Evolutionary conservation across 352 stramenopile genomes (phyloP), one percentile per base, ranked within the genome.

Genomic region (Stephanocyclus meneghinianus): DNA sequence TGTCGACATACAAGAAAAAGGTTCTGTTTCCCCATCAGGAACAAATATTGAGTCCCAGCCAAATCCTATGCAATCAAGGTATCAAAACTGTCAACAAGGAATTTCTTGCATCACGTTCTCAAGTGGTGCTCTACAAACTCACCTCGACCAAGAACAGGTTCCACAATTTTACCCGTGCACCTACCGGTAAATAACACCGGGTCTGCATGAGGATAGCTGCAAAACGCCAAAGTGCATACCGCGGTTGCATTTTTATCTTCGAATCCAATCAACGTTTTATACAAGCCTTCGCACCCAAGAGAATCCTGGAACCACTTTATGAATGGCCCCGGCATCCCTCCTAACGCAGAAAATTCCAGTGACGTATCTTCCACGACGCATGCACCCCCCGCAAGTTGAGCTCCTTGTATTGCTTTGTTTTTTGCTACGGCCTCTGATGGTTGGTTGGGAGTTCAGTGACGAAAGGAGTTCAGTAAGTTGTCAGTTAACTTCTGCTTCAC

Each of bases 231-330:
- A 72, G 97, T 98, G 86, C 95, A 98, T 71, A 98, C 95, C 70
- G 96, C 96, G 65, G 96, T 97, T 11, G 96, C 96, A 37, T 90
- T 95, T 86, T 98, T 98, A 90, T 98, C 95, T 57, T 95, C 90
- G 77, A 98, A 98, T 29, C 95, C 95, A 21, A 93, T 91, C 62
- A 98, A 84, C 88, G 98, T 92, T 80, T 98, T 97, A 83, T 97
- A 97, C 5, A 98, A 89, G 5, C 95, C 96, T 10, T 83, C 94
- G 48, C 88, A 95, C 57, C 93, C 96, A 65, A 98, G 94, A 53
- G 69, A 81, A 50, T 98, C 94, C 53, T 98, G 89, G 83, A 98
- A 98, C 94, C 94, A 98, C 88, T 98, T 98, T 65, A 99, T 98
- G 87, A 98, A 99, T 11, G 96, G 95, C 3, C 97, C 97, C 0